These are phyloP conservation scores for Tetrahymena malaccensis DNA, from an alignment of 73 alveolate genomes.

Conservation along the genomic window DNA sequence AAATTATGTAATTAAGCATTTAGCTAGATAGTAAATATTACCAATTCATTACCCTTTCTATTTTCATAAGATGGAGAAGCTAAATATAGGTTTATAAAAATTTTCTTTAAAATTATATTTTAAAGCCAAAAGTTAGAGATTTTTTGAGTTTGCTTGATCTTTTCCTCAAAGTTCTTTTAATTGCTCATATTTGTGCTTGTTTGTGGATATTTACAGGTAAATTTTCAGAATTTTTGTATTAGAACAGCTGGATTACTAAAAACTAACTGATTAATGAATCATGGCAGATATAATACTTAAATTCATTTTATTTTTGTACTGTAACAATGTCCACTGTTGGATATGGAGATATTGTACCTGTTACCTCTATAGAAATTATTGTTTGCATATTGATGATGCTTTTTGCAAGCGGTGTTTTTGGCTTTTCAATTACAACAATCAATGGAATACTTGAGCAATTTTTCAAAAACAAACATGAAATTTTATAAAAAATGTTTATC, in stretches of 20 bases:
- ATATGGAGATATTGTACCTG: slow-evolving; percentile 37
- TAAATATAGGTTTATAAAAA: not conserved
- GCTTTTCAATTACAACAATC: slow-evolving; percentile 12
- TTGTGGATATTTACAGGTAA: slow-evolving; percentile 22
- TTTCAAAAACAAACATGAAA: slow-evolving; percentile 42
- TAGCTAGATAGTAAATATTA: not conserved
- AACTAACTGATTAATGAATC: not conserved
- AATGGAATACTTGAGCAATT: slow-evolving; percentile 42
- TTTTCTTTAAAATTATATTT: not conserved
- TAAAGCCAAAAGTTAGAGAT: not conserved
- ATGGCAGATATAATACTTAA: slow-evolving; percentile 12
- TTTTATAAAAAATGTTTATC: slow-evolving; percentile 43
- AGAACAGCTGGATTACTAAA: slow-evolving; percentile 1
- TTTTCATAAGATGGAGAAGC: not conserved
- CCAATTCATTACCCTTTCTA: not conserved
- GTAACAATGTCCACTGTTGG: slow-evolving; percentile 30
- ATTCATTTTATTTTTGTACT: slow-evolving; percentile 29
- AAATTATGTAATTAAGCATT: not conserved
- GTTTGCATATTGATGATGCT: slow-evolving; percentile 19
- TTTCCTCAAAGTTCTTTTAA: not conserved
- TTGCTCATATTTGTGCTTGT: slow-evolving; percentile 40
- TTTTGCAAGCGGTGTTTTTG: slow-evolving; percentile 33
- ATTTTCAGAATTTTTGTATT: not conserved
- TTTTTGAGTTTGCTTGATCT: not conserved
- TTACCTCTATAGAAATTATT: slow-evolving; percentile 2